Conservation (phyloP, 352 stramenopile species). For the Pythium insidiosum region DNA sequence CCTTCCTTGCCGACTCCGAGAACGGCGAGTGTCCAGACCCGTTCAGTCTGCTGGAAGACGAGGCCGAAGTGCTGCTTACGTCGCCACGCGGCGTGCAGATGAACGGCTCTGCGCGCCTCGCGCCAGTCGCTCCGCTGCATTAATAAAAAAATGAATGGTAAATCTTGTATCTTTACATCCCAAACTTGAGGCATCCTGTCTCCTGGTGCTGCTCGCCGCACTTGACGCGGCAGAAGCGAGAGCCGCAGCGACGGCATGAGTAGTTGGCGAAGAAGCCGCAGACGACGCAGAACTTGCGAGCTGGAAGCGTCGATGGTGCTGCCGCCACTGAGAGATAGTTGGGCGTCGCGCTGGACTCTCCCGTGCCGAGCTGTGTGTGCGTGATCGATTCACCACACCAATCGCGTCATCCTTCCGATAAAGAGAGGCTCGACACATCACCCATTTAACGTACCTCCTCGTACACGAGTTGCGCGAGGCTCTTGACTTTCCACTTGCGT, state of each 20-base stretch:
- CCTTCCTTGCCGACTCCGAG: conserved; percentile 56
- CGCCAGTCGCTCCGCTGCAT: neutral
- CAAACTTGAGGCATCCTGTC: conserved; percentile 87
- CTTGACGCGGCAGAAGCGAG: conserved; percentile 69
- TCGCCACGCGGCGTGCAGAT: too few relatives aligned
- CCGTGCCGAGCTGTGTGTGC: conserved; percentile 10
- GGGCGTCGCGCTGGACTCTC: conserved; percentile 16
- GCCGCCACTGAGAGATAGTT: conserved; percentile 75
- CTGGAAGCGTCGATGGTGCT: conserved; percentile 41
- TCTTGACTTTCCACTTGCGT: conserved; percentile 81
- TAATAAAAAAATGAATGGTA: neutral
- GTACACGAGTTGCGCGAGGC: conserved; percentile 80
- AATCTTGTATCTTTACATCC: conserved; percentile 26
- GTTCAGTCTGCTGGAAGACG: conserved; percentile 48
- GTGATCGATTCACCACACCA: too few relatives aligned
- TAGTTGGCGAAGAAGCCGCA: conserved; percentile 82
- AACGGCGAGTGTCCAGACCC: conserved; percentile 68
- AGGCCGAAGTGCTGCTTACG: conserved; percentile 33
- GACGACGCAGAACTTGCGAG: conserved; percentile 79
- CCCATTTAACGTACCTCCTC: conserved; percentile 70
- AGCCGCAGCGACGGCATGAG: conserved; percentile 69
- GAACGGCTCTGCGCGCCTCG: too few relatives aligned
- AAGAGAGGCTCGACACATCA: too few relatives aligned
- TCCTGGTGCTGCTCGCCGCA: conserved; percentile 87
- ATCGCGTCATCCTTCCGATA: too few relatives aligned